Percentiles rank a stretch among this genome's conserved stretches.
Evolutionary conservation across 2,329 filamentous ascomycete genomes (phyloP).

Genomic region (Alternaria solani): DNA sequence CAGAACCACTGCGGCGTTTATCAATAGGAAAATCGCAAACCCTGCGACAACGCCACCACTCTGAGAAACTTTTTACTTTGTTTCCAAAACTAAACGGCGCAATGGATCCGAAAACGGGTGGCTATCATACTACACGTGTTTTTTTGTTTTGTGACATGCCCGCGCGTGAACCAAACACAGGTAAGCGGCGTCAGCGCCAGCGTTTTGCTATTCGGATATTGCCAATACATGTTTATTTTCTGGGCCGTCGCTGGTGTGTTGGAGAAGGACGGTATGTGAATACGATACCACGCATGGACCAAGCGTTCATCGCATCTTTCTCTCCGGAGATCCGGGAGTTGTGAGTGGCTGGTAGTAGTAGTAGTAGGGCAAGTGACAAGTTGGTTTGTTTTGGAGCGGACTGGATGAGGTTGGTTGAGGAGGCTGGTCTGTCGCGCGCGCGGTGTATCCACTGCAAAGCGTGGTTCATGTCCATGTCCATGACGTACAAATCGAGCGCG

Average conservation of each 20-base stretch:
- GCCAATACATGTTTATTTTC: not conserved
- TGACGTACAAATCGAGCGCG: not conserved
- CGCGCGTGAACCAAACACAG: not conserved
- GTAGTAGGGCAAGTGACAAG: not conserved
- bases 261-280: not conserved
- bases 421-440: not conserved
- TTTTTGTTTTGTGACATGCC: not conserved
- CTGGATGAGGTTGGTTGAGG: not conserved
- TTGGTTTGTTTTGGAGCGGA: not conserved
- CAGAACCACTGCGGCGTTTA: not conserved
- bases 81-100: not conserved
- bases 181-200: not conserved
- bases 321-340: not conserved
- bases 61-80: not conserved
- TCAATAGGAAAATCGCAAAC: not conserved
- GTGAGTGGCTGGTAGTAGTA: not conserved
- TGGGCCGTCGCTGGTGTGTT: not conserved
- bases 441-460: not conserved
- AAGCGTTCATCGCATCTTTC: not conserved
- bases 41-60: too few species aligned
- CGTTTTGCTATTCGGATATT: slow-evolving; percentile 1
- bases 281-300: not conserved
- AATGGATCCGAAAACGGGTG: not conserved
- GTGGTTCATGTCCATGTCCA: not conserved
- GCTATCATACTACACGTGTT: not conserved